Evolutionary conservation across 2,329 filamentous ascomycete species (phyloP).

Genomic region (Aspergillus persii): DNA sequence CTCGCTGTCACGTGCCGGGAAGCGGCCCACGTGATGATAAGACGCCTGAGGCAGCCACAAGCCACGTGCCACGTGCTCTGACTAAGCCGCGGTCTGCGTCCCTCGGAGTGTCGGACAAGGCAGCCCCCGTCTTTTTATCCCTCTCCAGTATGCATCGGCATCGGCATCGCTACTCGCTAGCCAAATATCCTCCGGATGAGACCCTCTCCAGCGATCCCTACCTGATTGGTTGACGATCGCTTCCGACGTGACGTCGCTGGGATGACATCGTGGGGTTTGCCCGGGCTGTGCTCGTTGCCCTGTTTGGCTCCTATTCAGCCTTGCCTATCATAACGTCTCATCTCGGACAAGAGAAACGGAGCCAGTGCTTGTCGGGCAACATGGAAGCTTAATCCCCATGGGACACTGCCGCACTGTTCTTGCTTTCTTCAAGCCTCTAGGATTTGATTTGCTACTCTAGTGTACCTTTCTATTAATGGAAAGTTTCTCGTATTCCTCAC

Average conservation of each 20-base stretch:
- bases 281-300: conserved; percentile 6
- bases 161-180: not conserved
- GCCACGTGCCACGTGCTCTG: not conserved
- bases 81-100: not conserved
- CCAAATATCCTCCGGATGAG: not conserved
- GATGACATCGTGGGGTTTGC: not conserved
- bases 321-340: not conserved
- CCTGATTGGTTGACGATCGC: not conserved
- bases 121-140: not conserved
- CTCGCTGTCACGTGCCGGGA: conserved; percentile 20
- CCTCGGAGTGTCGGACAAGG: not conserved
- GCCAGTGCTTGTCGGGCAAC: not conserved
- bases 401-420: not conserved
- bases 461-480: not conserved
- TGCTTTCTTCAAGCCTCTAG: not conserved
- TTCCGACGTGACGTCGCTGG: not conserved
- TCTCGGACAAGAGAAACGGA: not conserved
- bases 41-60: not conserved
- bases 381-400: conserved; percentile 1
- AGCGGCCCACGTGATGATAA: conserved; percentile 9
- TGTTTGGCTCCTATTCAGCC: conserved; percentile 1
- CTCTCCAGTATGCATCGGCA: not conserved
- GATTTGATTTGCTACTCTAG: not conserved
- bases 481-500: not conserved
- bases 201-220: not conserved